Conservation (phyloP, 768 basidiomycete genomes). For the Leucocoprinus sp. region DNA sequence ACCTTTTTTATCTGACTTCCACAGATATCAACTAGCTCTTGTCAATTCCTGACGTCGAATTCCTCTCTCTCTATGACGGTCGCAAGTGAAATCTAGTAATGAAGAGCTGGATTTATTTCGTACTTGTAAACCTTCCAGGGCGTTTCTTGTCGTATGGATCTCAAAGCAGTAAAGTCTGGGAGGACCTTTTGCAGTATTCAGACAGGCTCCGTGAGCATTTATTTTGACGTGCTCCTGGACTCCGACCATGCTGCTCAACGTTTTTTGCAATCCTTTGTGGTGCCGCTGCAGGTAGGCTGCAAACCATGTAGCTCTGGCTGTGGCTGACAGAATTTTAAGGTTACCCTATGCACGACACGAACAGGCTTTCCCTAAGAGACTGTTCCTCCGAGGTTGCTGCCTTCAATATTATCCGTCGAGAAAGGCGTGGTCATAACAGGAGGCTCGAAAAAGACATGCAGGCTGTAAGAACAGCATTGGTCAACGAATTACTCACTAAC, state of each 20-base stretch:
- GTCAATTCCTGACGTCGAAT: neutral
- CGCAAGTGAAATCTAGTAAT: neutral
- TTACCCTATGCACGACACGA: neutral
- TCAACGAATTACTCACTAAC: neutral
- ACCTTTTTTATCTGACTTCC: too few relatives aligned
- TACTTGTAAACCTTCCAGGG: conserved; percentile 1
- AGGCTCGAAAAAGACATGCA: neutral
- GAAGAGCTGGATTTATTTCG: conserved; percentile 5
- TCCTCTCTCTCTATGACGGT: neutral
- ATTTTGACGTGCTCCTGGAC: too few relatives aligned
- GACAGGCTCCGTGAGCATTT: neutral
- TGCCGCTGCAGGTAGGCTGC: conserved; percentile 7
- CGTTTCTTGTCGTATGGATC: conserved; percentile 4
- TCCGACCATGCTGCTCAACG: too few relatives aligned
- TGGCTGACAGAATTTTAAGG: too few relatives aligned
- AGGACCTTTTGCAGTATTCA: conserved; percentile 2
- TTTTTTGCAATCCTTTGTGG: neutral
- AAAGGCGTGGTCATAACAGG: conserved; percentile 4
- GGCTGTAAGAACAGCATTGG: neutral
- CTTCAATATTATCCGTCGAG: conserved; percentile 7
- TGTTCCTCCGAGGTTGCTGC: conserved; percentile 8
- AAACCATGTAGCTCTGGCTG: too few relatives aligned
- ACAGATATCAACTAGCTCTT: too few relatives aligned
- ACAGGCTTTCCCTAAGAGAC: neutral
- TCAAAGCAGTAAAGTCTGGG: neutral